Base-by-base conservation (phyloP, 768 basidiomycete genomes). In the Termitomyces heimii region DNA sequence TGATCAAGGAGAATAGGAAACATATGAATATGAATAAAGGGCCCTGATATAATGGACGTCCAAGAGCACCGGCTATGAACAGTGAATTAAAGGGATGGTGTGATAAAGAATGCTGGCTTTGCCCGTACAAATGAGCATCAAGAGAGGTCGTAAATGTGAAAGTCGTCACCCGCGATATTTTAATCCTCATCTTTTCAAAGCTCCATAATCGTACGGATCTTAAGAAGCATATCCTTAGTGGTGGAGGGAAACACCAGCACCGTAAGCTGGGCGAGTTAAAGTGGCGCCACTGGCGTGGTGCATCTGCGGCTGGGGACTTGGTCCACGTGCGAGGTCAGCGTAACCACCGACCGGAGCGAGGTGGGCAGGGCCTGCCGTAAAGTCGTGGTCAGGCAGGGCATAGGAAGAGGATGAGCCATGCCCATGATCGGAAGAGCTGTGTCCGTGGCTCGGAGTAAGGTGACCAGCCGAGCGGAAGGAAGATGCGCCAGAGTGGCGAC, bases 281-380 rank as follows among this genome's bases (percentile, higher is more conserved):
- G 81, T 77, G 32, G 78, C 80, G 57, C 77, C 77, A 32, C 62
- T 61, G 34, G 80, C 56, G 66, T 85, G 77, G 51, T 78, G 74
- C 84, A 86, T 85, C 57, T 74, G 79, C 18, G 88, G 89, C 60
- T 81, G 80, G 18, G 86, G 83, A 70, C 83, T 88, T 9, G 84
- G 75, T 32, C 88, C 90, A 60, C 90, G 87, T 55, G 88, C 80
- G 47, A 92, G 79, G 67, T 92, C 89, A 47, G 89, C 91, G 64
- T 93, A 93, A 22, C 88, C 89, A 56, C 88, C 89, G 55, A 88
- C 82, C 26, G 88, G 82, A 14, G 84, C 83, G 45, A 85, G 76
- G 50, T 73, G 66, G 16, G 77, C 60, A 26, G 83, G 66, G 26
- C 83, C 84, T 53, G 86, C 78, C 34, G 88, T 89, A 68, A 89